phyloP scores from a whole-genome alignment of 2,329 filamentous ascomycete genomes.

The Blumeria hordei region DNA sequence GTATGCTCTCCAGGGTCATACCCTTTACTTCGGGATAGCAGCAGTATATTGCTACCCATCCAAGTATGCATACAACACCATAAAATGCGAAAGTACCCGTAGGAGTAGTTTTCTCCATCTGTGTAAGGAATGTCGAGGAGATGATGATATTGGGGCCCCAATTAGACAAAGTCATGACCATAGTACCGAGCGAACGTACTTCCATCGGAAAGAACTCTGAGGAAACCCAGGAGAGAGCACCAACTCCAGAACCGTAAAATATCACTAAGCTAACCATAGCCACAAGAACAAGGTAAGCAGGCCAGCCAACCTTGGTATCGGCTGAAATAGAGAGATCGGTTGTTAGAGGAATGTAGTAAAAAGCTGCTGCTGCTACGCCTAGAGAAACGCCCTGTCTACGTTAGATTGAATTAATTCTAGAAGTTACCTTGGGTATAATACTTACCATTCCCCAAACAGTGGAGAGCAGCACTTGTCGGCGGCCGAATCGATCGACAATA shows the following conservation, averaged over 20 bases:
- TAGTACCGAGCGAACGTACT: conserved; percentile 38
- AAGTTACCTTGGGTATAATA: not conserved
- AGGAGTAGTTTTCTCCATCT: conserved; percentile 31
- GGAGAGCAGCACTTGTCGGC: conserved; percentile 21
- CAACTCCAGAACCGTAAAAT: conserved; percentile 22
- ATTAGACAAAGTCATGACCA: conserved; percentile 34
- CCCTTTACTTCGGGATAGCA: conserved; percentile 29
- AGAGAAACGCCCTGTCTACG: conserved; percentile 17
- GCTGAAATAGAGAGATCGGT: conserved; percentile 17
- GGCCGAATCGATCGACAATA: conserved; percentile 24
- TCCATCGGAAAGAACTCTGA: conserved; percentile 38
- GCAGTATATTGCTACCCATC: conserved; percentile 23
- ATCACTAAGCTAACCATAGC: conserved; percentile 35
- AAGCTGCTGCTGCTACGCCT: conserved; percentile 30
- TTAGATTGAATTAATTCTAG: not conserved
- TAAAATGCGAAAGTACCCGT: conserved; percentile 28
- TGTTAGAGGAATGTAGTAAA: conserved; percentile 23
- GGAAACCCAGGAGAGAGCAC: conserved; percentile 16
- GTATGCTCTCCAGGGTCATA: conserved; percentile 26
- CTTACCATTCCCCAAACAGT: conserved; percentile 20
- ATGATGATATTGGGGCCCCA: conserved; percentile 23
- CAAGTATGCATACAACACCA: conserved; percentile 23
- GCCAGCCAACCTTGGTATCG: conserved; percentile 19
- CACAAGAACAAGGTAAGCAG: conserved; percentile 28
- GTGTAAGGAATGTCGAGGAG: conserved; percentile 36